Conservation (phyloP, 805 yeast genomes). For the Wickerhamiella alocasiicola region DNA sequence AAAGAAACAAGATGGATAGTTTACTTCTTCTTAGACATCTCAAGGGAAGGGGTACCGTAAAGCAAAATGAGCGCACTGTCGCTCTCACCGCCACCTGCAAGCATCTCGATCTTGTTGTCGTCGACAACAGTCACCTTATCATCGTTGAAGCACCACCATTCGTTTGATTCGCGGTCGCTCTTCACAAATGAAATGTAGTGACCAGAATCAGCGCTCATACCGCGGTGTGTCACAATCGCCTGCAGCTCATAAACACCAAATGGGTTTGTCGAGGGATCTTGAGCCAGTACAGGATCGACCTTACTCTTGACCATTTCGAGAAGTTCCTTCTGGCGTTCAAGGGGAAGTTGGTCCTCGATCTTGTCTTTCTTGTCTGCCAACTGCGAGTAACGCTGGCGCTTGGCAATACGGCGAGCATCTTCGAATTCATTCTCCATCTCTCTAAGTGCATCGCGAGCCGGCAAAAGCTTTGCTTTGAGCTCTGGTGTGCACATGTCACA, state of each 20-base stretch:
- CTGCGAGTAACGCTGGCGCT: slow-evolving; percentile 40
- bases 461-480: slow-evolving; percentile 51
- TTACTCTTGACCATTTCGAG: slow-evolving; percentile 22
- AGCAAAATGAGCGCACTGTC: slow-evolving; percentile 86
- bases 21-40: background rate
- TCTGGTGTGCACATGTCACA: slow-evolving; percentile 77
- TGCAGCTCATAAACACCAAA: slow-evolving; percentile 74
- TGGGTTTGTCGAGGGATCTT: slow-evolving; percentile 57
- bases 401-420: slow-evolving; percentile 60
- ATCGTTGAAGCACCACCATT: slow-evolving; percentile 94
- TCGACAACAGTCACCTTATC: slow-evolving; percentile 71
- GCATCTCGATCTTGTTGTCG: slow-evolving; percentile 65
- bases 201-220: slow-evolving; percentile 93
- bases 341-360: slow-evolving; percentile 17
- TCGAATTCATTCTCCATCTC: slow-evolving; percentile 60
- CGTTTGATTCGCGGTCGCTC: slow-evolving; percentile 48
- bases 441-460: slow-evolving; percentile 65
- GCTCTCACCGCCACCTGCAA: slow-evolving; percentile 96
- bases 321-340: slow-evolving; percentile 20
- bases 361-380: slow-evolving; percentile 33
- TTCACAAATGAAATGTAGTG: slow-evolving; percentile 87
- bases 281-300: slow-evolving; percentile 33
- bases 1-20: too few species aligned
- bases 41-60: slow-evolving; percentile 62
- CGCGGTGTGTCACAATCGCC: slow-evolving; percentile 84